These are phyloP conservation scores for Xylaria sp. DNA, from an alignment of 2,329 filamentous ascomycete species.

Conservation along the genomic window DNA sequence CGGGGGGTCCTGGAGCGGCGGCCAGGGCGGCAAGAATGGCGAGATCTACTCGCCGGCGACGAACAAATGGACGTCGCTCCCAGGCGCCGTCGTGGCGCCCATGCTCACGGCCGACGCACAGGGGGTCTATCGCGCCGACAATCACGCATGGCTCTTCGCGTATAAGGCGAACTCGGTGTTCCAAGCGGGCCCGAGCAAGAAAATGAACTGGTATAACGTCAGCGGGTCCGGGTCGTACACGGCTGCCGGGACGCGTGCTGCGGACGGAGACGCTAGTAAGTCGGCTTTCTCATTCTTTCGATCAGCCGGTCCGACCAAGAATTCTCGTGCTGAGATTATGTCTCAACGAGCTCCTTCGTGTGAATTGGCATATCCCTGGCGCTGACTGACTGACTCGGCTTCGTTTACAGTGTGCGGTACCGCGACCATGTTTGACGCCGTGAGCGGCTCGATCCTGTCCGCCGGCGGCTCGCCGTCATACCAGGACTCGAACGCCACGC, in stretches of 20 bases:
- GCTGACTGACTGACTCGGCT: background rate
- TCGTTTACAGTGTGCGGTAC: slow-evolving; percentile 58
- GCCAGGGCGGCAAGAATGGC: slow-evolving; percentile 62
- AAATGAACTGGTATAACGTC: slow-evolving; percentile 65
- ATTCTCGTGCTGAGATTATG: background rate
- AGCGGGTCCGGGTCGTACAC: slow-evolving; percentile 53
- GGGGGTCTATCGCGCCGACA: slow-evolving; percentile 60
- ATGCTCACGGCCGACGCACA: slow-evolving; percentile 62
- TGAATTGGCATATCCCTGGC: background rate
- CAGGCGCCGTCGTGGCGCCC: slow-evolving; percentile 56
- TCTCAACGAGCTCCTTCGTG: background rate
- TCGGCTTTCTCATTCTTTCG: background rate
- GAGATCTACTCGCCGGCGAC: slow-evolving; percentile 62
- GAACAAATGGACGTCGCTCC: slow-evolving; percentile 60
- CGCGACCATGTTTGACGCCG: slow-evolving; percentile 64
- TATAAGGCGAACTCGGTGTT: slow-evolving; percentile 61
- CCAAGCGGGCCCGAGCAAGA: slow-evolving; percentile 59
- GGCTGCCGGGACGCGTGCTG: slow-evolving; percentile 56
- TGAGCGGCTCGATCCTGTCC: slow-evolving; percentile 61
- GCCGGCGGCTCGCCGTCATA: slow-evolving; percentile 60
- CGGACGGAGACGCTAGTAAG: slow-evolving; percentile 54
- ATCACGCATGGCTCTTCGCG: slow-evolving; percentile 65
- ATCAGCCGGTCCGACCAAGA: too few relatives aligned
- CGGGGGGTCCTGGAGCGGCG: slow-evolving; percentile 67
- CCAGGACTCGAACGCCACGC: slow-evolving; percentile 52